Evolutionary conservation across 2,329 filamentous ascomycete genomes (phyloP).

Genomic region (Endoconidiophora laricicola): DNA sequence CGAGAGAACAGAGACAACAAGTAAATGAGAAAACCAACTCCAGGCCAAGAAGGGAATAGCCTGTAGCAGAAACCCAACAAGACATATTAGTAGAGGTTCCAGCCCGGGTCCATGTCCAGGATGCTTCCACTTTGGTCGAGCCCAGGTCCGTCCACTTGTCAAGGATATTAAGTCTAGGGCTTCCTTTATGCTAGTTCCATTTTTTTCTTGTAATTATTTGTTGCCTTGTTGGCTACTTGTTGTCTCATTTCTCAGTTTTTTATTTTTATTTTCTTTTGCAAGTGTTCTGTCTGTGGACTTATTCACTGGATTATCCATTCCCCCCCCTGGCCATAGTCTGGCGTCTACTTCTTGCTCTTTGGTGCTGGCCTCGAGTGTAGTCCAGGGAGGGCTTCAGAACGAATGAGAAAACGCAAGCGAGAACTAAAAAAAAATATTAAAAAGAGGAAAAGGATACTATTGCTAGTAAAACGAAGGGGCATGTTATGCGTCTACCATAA

Average conservation of each 20-base stretch:
- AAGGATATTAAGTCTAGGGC: conserved; percentile 1
- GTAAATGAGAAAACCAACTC: neutral
- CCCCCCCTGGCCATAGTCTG: too few species aligned
- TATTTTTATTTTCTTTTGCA: too few species aligned
- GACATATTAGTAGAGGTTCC: conserved; percentile 4
- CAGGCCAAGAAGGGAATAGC: neutral
- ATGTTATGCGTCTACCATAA: neutral
- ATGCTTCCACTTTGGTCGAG: conserved; percentile 1
- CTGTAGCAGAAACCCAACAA: neutral
- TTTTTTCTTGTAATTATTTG: neutral
- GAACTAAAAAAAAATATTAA: neutral
- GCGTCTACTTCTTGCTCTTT: too few species aligned
- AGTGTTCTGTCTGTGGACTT: too few species aligned
- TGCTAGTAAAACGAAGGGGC: neutral
- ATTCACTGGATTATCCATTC: too few species aligned
- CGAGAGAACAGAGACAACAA: neutral
- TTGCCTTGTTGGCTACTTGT: neutral
- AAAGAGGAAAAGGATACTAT: neutral
- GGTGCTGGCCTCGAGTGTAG: too few species aligned
- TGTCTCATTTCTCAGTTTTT: too few species aligned
- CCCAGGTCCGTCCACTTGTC: conserved; percentile 1
- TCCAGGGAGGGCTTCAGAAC: too few species aligned
- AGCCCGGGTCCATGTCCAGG: conserved; percentile 4
- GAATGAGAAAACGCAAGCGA: too few species aligned
- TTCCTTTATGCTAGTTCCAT: neutral